phyloP scores from a whole-genome alignment of 148 eudicot genomes.

The Diospyros kaki region DNA sequence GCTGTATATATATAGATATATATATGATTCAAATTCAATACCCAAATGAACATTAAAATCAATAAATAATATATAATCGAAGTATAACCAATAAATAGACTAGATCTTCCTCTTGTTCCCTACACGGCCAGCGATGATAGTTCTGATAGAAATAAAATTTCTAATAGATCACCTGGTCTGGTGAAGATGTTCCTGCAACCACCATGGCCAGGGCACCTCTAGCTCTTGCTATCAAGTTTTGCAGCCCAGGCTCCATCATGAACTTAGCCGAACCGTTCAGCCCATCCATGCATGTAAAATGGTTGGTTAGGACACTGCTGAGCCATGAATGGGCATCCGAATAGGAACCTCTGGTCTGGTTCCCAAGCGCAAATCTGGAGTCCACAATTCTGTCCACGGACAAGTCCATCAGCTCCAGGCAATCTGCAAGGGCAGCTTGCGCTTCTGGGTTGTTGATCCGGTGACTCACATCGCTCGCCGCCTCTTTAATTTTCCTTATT shows the following conservation, averaged over 20 bases:
- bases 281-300: slow-evolving; percentile 46
- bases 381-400: slow-evolving; percentile 28
- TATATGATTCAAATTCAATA: no score
- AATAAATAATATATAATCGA: no score
- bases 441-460: slow-evolving; percentile 18
- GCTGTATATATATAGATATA: no score
- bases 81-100: no score
- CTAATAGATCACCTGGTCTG: not conserved
- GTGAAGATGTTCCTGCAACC: slow-evolving; percentile 14
- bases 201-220: slow-evolving; percentile 34
- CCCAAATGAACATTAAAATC: no score
- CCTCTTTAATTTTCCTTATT: not conserved
- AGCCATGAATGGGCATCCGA: slow-evolving; percentile 45
- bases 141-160: not conserved
- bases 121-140: no score
- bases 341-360: slow-evolving; percentile 4
- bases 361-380: slow-evolving; percentile 19
- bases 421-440: slow-evolving; percentile 28
- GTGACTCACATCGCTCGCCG: not conserved
- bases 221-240: slow-evolving; percentile 33
- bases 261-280: slow-evolving; percentile 11
- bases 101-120: no score
- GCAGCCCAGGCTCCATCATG: slow-evolving; percentile 18
- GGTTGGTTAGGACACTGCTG: slow-evolving; percentile 44
- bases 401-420: slow-evolving; percentile 34